A percentile compares a stretch with the other conserved stretches of the same genome.
Evolutionary conservation across 148 eudicot genomes (phyloP).

Genomic region (Drosera capensis): DNA sequence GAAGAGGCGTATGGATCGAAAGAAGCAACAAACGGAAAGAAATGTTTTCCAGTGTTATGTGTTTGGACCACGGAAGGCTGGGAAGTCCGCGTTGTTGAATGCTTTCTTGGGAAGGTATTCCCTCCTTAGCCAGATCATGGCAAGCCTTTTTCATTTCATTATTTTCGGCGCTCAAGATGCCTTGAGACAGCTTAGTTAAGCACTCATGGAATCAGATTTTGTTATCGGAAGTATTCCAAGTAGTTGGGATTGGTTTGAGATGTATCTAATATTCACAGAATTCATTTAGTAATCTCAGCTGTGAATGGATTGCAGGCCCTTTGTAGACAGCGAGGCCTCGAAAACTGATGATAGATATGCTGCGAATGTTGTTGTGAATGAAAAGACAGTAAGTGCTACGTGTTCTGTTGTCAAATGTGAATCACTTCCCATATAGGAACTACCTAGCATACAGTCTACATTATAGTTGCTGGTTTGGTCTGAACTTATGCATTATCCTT

Average conservation of each 20-base stretch:
- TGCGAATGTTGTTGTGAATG: slow-evolving; percentile 43
- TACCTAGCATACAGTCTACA: background rate
- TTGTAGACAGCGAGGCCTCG: slow-evolving; percentile 32
- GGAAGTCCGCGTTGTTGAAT: slow-evolving; percentile 67
- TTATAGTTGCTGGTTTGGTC: background rate
- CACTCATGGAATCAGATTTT: background rate
- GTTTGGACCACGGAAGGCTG: slow-evolving; percentile 82
- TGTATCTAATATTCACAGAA: background rate
- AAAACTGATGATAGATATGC: slow-evolving; percentile 53
- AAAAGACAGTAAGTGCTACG: slow-evolving; percentile 35
- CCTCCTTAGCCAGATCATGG: background rate
- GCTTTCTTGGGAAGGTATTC: slow-evolving; percentile 63
- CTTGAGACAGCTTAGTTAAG: background rate
- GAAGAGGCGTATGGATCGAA: slow-evolving; percentile 69
- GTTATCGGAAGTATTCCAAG: no score
- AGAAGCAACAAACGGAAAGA: slow-evolving; percentile 72
- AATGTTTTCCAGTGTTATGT: slow-evolving; percentile 88
- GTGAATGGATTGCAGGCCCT: slow-evolving; percentile 35
- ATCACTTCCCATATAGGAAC: background rate
- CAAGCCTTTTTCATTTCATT: background rate
- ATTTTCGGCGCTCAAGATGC: background rate
- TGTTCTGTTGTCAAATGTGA: background rate
- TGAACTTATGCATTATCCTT: background rate
- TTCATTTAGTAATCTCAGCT: background rate
- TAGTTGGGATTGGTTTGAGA: background rate